Percentiles rank a stretch among this genome's conserved stretches.
Evolutionary conservation across 1,284 basidiomycete genomes (phyloP).

Genomic region (Ceratobasidium papillatum): DNA sequence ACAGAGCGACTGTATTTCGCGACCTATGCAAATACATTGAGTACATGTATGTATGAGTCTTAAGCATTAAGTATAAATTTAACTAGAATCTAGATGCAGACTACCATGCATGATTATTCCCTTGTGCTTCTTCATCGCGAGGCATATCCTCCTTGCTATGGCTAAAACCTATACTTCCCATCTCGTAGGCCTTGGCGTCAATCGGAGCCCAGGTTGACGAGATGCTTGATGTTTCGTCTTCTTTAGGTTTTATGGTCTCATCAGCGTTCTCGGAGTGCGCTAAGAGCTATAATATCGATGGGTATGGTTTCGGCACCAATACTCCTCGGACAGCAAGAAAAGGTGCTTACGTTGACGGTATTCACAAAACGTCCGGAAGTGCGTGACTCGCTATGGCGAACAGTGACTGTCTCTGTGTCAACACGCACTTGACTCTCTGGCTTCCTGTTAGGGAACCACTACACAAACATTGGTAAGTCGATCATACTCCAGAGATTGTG

Average conservation of each 20-base stretch:
- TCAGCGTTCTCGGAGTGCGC: neutral
- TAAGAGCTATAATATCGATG: constrained; percentile 7
- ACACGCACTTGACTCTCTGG: neutral
- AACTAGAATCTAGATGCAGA: neutral
- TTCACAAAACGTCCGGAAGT: neutral
- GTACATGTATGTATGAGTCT: too few relatives aligned
- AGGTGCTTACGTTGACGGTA: neutral
- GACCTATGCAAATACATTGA: too few relatives aligned
- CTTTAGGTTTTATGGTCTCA: neutral
- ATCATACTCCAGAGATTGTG: neutral
- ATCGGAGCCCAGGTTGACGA: constrained; percentile 1
- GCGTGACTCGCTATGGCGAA: neutral
- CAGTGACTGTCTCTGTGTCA: constrained; percentile 1
- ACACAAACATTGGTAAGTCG: neutral
- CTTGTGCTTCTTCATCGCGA: neutral
- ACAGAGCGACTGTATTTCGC: too few relatives aligned
- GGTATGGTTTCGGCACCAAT: neutral
- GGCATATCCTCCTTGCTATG: neutral
- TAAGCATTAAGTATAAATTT: too few relatives aligned
- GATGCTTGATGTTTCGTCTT: neutral
- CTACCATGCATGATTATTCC: neutral
- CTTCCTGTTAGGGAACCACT: constrained; percentile 1
- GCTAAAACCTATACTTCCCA: neutral
- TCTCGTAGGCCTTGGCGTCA: constrained; percentile 13
- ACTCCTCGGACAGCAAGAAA: neutral